Evolutionary conservation across 768 basidiomycete species (phyloP).

Genomic region (Leucosporidium creatinivorum): DNA sequence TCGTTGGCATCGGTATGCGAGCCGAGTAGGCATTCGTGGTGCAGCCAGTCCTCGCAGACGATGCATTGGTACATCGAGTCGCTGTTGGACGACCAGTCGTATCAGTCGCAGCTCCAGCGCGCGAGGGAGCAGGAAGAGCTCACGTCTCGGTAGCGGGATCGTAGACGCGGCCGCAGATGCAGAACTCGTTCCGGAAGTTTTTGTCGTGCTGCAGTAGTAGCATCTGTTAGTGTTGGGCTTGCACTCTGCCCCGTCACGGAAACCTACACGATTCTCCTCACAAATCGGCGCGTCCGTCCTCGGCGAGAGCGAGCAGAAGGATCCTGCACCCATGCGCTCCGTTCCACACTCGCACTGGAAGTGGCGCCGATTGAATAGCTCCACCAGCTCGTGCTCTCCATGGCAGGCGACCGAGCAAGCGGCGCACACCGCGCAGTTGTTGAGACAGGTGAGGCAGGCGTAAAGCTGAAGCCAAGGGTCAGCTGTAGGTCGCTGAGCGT

Average conservation of each 20-base stretch:
- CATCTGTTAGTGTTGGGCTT: neutral
- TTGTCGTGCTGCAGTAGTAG: constrained; percentile 20
- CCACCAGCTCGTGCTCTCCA: constrained; percentile 35
- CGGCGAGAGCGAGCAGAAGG: constrained; percentile 22
- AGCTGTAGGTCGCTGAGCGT: too few species aligned
- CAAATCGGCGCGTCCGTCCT: constrained; percentile 18
- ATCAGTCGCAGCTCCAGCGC: neutral
- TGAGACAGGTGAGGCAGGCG: constrained; percentile 30
- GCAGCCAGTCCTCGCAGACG: constrained; percentile 37
- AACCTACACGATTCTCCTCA: constrained; percentile 13
- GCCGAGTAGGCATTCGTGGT: constrained; percentile 28
- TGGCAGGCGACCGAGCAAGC: constrained; percentile 35
- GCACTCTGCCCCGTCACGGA: too few species aligned
- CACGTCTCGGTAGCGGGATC: constrained; percentile 35
- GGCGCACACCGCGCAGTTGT: constrained; percentile 29
- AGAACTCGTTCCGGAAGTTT: constrained; percentile 35
- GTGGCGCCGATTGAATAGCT: constrained; percentile 36
- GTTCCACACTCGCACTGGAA: constrained; percentile 38
- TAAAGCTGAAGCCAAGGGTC: constrained; percentile 2
- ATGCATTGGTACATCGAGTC: constrained; percentile 17
- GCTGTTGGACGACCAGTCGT: neutral
- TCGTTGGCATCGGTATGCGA: constrained; percentile 14
- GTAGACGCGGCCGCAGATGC: constrained; percentile 34
- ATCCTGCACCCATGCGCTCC: constrained; percentile 20
- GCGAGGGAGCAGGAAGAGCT: neutral